Evolutionary conservation across 2,329 filamentous ascomycete species (phyloP), one percentile per base, ranked within the genome.

Genomic region (Microcera coccophila): DNA sequence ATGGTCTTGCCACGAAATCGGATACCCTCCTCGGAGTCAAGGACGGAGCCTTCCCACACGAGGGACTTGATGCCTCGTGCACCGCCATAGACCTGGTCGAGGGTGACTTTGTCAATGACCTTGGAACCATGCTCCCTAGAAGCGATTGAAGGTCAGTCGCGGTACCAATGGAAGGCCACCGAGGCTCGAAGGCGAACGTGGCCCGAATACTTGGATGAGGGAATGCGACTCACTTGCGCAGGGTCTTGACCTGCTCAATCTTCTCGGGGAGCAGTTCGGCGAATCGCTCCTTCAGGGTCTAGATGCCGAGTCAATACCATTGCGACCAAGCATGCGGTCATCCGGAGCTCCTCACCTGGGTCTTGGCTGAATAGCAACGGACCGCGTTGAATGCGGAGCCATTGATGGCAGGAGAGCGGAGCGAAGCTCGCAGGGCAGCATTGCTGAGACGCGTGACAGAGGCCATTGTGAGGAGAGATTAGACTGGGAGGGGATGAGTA

Each of bases 1-100:
- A 98, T 98, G 58, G 93, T 98, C 82, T 91, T 93, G 77, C 93
- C 93, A 69, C 93, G 86, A 85, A 98, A 98, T 62, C 93, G 88
- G 73, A 98, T 98, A 76, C 93, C 93, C 81, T 98, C 93, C 79
- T 97, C 90, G 45, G 91, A 81, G 74, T 98, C 93, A 63, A 98
- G 86, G 62, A 98, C 93, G 63, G 93, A 98, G 62, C 91, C 85
- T 76, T 98, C 93, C 93, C 93, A 98, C 63, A 98, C 93, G 50
- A 98, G 85, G 60, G 85, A 85, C 83, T 97, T 98, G 77, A 98
- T 95, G 65, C 93, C 91, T 78, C 93, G 91, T 66, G 93, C 93
- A 84, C 93, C 93, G 70, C 93, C 93, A 71, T 97, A 98, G 68
- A 95, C 93, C 78, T 98, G 93, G 79, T 97, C 93, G 57, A 98